Conservation (phyloP, 2,329 filamentous ascomycete genomes). For the Phialophora macrospora region DNA sequence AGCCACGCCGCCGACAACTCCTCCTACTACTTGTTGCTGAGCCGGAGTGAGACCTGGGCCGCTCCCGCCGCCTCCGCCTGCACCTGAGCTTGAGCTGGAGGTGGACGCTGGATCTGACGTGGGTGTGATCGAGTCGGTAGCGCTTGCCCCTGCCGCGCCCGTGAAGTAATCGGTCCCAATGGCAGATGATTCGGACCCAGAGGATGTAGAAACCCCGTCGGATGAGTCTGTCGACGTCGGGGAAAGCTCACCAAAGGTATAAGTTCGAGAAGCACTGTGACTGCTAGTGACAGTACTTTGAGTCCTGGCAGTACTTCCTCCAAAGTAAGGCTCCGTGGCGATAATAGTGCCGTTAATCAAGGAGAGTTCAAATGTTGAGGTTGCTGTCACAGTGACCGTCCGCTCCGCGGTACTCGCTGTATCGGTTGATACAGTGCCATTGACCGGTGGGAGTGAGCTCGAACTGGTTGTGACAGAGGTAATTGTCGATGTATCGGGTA, state of each 20-base stretch:
- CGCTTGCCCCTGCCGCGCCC: constrained; percentile 8
- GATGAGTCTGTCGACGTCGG: constrained; percentile 20
- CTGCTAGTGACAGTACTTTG: constrained; percentile 6
- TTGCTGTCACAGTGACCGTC: constrained; percentile 36
- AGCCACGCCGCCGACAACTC: constrained; percentile 66
- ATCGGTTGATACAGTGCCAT: constrained; percentile 14
- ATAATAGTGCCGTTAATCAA: constrained; percentile 35
- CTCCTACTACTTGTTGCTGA: constrained; percentile 63
- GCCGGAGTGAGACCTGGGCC: constrained; percentile 37
- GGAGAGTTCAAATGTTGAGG: constrained; percentile 36
- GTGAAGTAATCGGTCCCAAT: constrained; percentile 11
- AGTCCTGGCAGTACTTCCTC: constrained; percentile 12
- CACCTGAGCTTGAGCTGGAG: constrained; percentile 35
- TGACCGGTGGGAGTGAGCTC: constrained; percentile 8
- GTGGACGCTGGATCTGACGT: constrained; percentile 30
- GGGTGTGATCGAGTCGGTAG: constrained; percentile 22
- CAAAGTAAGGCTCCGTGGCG: constrained; percentile 11
- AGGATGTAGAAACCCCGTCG: constrained; percentile 1
- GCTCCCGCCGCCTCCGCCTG: constrained; percentile 28
- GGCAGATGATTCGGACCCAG: not conserved
- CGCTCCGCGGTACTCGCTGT: constrained; percentile 14
- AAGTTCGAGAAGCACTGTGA: constrained; percentile 17
- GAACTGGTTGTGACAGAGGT: constrained; percentile 20
- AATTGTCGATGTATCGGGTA: constrained; percentile 9
- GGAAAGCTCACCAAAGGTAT: constrained; percentile 28